Evolutionary conservation across 106 monocot genomes (phyloP).

Genomic region (Acorus calamus): DNA sequence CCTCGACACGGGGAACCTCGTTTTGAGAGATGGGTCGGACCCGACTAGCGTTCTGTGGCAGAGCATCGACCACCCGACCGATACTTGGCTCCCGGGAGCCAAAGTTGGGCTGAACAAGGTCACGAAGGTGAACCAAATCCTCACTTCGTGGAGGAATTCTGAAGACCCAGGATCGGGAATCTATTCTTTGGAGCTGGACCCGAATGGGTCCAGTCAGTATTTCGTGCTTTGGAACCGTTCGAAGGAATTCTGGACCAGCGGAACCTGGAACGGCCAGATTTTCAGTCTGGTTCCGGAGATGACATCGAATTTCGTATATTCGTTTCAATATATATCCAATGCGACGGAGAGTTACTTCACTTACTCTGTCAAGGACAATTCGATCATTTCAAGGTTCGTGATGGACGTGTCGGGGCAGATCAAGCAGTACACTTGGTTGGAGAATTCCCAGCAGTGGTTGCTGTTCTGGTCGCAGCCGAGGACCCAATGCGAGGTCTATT

Average conservation of each 20-base stretch:
- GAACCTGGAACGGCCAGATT: neutral
- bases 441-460: neutral
- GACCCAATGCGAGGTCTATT: slow-evolving; percentile 2
- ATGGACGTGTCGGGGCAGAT: neutral
- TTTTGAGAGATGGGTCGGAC: slow-evolving; percentile 1
- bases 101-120: slow-evolving; percentile 2
- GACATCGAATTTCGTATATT: neutral
- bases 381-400: neutral
- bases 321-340: neutral
- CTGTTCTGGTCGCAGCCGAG: neutral
- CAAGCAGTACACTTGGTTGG: neutral
- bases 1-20: slow-evolving; percentile 7
- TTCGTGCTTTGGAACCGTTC: neutral
- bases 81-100: slow-evolving; percentile 6
- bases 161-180: slow-evolving; percentile 1
- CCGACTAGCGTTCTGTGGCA: neutral
- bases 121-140: slow-evolving; percentile 1
- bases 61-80: slow-evolving; percentile 9
- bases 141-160: slow-evolving; percentile 8
- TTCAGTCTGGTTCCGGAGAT: neutral
- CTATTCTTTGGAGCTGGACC: neutral
- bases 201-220: neutral
- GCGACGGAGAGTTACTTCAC: neutral
- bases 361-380: neutral
- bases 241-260: neutral